phyloP scores from a whole-genome alignment of 345 rosid genomes.

The Gossypioides kirkii region DNA sequence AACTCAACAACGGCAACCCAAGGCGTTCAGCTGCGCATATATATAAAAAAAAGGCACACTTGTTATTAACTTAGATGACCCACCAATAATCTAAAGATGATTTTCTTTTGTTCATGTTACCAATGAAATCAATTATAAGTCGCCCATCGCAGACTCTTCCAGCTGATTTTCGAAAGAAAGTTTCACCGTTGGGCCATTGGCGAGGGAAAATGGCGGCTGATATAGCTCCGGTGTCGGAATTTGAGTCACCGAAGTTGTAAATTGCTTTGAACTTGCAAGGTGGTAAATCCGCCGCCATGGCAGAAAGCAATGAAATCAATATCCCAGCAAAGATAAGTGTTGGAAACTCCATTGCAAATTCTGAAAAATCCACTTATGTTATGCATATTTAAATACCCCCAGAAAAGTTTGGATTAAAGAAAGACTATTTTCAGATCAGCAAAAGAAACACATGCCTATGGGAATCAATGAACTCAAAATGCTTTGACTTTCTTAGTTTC shows the following conservation, averaged over 20 bases:
- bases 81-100: neutral
- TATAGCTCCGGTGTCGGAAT: constrained; percentile 78
- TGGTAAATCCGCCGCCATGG: constrained; percentile 7
- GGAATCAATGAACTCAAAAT: neutral
- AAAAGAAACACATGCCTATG: neutral
- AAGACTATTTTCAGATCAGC: neutral
- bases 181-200: constrained; percentile 53
- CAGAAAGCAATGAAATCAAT: constrained; percentile 10
- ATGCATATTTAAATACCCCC: neutral
- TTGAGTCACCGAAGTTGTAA: constrained; percentile 88
- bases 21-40: constrained; percentile 62
- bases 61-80: neutral
- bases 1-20: constrained; percentile 68
- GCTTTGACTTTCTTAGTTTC: constrained; percentile 2
- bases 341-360: constrained; percentile 2
- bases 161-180: constrained; percentile 58
- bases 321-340: neutral
- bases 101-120: constrained; percentile 23
- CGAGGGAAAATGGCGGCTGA: constrained; percentile 72
- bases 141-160: constrained; percentile 75
- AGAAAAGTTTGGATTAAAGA: neutral
- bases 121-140: constrained; percentile 74
- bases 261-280: constrained; percentile 61
- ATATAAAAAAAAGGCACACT: neutral
- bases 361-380: neutral